Evolutionary conservation across 1,284 basidiomycete species (phyloP), one percentile per base, ranked within the genome.

Genomic region (Cutaneotrichosporon sp.): DNA sequence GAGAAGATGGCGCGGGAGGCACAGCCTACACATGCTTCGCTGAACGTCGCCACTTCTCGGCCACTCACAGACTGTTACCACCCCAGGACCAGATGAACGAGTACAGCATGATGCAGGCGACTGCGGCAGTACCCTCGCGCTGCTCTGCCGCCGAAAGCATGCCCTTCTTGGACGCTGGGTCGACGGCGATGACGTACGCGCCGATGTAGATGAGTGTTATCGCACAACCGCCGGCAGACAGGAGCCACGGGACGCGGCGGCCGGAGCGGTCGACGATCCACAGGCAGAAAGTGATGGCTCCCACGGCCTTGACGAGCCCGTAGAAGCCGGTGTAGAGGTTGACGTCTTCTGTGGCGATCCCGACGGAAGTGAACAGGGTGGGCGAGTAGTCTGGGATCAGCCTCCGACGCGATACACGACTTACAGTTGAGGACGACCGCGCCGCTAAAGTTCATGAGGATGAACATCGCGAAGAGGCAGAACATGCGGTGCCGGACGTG

Each of bases 251-350:
- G 24, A 66, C 57, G 3, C 75, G 65, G 20, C 76, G 65, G 1
- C 76, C 76, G 24, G 65, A 62, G 22, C 64, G 46, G 56, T 78
- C 76, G 58, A 77, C 70, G 27, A 77, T 58, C 59, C 64, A 72
- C 27, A 71, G 46, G 62, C 62, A 68, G 62, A 70, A 72, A 53
- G 65, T 59, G 64, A 71, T 65, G 20, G 66, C 65, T 29, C 60
- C 63, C 24, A 69, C 33, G 22, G 67, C 45, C 67, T 81, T 81
- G 67, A 80, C 74, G 1, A 79, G 64, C 18, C 79, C 79, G 62
- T 78, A 81, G 66, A 80, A 79, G 31, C 79, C 80, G 8, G 79
- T 79, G 57, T 74, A 74, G 22, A 80, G 72, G 14, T 69, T 58
- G 18, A 72, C 72, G 25, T 78, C 71, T 6, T 68, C 72, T 5